Percentiles rank a stretch among this genome's conserved stretches.
Evolutionary conservation across 306 rosid genomes (phyloP).

Genomic region (Begonia masoniana): DNA sequence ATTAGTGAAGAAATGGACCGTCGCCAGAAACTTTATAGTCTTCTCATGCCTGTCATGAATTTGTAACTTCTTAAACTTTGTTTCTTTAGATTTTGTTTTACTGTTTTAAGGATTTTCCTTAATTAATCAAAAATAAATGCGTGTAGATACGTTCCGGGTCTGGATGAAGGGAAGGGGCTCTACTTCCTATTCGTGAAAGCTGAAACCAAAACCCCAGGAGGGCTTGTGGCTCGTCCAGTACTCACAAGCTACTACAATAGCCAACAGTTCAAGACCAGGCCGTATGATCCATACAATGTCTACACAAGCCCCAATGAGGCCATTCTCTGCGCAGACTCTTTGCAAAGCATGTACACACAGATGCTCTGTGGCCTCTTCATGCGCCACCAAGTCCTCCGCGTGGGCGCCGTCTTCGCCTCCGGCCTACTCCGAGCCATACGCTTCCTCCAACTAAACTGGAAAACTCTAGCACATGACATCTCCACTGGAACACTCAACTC

Average conservation of each 20-base stretch:
- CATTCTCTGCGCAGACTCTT: slow-evolving; percentile 60
- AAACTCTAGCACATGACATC: slow-evolving; percentile 38
- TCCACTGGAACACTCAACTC: slow-evolving; percentile 51
- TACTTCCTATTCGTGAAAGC: slow-evolving; percentile 71
- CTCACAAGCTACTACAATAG: slow-evolving; percentile 89
- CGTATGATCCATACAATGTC: slow-evolving; percentile 65
- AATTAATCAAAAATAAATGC: not conserved
- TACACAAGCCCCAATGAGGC: slow-evolving; percentile 79
- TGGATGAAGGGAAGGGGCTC: slow-evolving; percentile 86
- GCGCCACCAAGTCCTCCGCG: slow-evolving; percentile 68
- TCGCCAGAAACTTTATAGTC: slow-evolving; percentile 57
- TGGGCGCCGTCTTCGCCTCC: slow-evolving; percentile 87
- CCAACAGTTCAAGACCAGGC: slow-evolving; percentile 65
- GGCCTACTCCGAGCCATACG: slow-evolving; percentile 82
- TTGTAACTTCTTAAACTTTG: slow-evolving; percentile 21
- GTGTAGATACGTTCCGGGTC: slow-evolving; percentile 47
- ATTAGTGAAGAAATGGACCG: slow-evolving; percentile 72
- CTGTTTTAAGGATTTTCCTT: not conserved
- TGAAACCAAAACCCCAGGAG: slow-evolving; percentile 67
- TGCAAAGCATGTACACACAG: slow-evolving; percentile 87
- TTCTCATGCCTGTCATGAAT: slow-evolving; percentile 86
- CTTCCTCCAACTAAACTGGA: slow-evolving; percentile 75
- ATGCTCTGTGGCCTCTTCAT: slow-evolving; percentile 82
- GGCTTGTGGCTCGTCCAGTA: slow-evolving; percentile 77
- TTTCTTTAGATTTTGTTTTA: not conserved